Evolutionary conservation across 2,329 filamentous ascomycete species (phyloP), one percentile per base, ranked within the genome.

Genomic region (Monilinia polystroma): DNA sequence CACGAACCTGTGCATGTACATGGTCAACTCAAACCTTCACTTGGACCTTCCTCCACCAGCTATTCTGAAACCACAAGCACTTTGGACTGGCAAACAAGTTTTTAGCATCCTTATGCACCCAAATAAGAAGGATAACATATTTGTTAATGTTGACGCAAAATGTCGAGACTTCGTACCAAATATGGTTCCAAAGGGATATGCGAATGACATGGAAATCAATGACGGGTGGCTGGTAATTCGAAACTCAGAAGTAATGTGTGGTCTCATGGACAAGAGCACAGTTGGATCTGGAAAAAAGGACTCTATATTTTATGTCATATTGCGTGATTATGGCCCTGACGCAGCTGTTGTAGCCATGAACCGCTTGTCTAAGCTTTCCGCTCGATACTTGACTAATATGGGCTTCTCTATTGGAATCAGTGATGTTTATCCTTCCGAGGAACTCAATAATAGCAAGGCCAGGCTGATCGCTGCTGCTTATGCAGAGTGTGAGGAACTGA

Each of bases 211-310:
- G 80, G 91, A 94, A 74, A 87, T 90, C 20, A 92, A 95, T 71
- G 95, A 99, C 77, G 88, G 90, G 10, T 98, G 92, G 85, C 82
- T 99, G 12, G 92, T 97, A 18, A 90, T 99, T 69, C 90, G 94
- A 67, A 98, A 99, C 76, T 98, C 94, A 0, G 93, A 97, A 77
- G 88, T 98, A 69, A 96, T 99, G 91, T 98, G 94, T 75, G 95
- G 95, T 69, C 86, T 90, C 68, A 97, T 98, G 93, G 95, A 99
- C 81, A 99, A 99, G 79, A 91, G 92, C 1, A 98, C 93, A 0
- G 92, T 99, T n/a, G 95, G 95, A 72, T 88, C 92, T 7, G 95
- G 95, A 73, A 98, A 98, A 82, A 99, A 99, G 76, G 94, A 97
- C 77, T 97, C 93, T 0, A 89, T 99, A 26, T 99, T 98, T 76